Evolutionary conservation across 176 grass and related monocot species (phyloP).

Genomic region (Avena sativa): DNA sequence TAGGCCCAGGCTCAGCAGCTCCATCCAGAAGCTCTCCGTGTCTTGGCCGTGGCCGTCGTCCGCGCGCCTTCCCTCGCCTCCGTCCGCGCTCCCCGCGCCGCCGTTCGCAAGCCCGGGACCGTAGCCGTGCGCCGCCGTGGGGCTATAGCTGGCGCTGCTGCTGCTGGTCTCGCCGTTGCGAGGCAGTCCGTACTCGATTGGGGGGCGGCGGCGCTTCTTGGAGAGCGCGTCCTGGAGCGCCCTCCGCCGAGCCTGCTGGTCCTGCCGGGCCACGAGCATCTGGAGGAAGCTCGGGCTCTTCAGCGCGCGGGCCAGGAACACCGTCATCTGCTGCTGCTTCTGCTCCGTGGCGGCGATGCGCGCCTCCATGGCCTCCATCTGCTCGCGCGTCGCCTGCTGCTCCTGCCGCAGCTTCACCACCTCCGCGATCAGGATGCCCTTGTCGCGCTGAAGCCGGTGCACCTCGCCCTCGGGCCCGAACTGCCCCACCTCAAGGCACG

Average conservation of each 20-base stretch:
- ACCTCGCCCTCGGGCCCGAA: conserved; percentile 72
- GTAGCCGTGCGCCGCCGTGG: neutral
- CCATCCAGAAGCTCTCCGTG: conserved; percentile 86
- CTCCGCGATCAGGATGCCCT: conserved; percentile 66
- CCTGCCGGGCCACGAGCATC: conserved; percentile 56
- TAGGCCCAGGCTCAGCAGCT: conserved; percentile 63
- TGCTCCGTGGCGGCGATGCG: conserved; percentile 74
- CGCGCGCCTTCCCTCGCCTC: neutral
- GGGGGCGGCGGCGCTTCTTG: conserved; percentile 67
- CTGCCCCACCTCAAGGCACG: conserved; percentile 78
- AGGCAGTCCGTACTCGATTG: conserved; percentile 58
- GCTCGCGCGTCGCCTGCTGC: conserved; percentile 73
- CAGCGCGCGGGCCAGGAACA: conserved; percentile 83
- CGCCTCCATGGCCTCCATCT: conserved; percentile 79
- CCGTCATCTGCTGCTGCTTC: conserved; percentile 85
- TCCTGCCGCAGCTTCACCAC: conserved; percentile 89
- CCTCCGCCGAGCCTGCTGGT: conserved; percentile 44
- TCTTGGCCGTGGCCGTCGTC: conserved; percentile 30
- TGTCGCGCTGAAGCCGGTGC: conserved; percentile 73
- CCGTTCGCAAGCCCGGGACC: neutral
- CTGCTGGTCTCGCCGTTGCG: conserved; percentile 32
- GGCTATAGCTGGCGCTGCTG: neutral
- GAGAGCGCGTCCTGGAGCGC: conserved; percentile 80
- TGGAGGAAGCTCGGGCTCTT: conserved; percentile 66
- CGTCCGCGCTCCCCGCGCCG: neutral